These are phyloP conservation scores for Populus hybrid DNA, from an alignment of 441 rosid species.

Conservation along the genomic window DNA sequence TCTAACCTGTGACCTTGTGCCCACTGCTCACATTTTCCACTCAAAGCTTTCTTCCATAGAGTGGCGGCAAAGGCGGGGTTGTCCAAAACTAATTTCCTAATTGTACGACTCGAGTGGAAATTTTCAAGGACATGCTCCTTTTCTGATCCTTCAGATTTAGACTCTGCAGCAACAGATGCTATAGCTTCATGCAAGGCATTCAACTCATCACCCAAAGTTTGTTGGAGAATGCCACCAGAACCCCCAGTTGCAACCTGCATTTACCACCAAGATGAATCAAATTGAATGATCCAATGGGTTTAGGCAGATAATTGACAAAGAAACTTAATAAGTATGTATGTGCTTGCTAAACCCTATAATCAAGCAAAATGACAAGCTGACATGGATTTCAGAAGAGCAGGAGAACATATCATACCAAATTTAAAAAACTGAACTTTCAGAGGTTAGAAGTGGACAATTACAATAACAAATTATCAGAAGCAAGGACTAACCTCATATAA, in stretches of 20 bases:
- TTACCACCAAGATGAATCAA: slow-evolving; percentile 9
- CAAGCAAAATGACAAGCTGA: neutral
- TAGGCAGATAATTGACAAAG: neutral
- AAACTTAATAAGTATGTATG: too few relatives aligned
- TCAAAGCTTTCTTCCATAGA: slow-evolving; percentile 75
- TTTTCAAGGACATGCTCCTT: slow-evolving; percentile 72
- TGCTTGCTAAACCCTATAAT: neutral
- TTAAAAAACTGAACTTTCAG: neutral
- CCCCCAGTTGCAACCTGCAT: slow-evolving; percentile 73
- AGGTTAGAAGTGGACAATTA: neutral
- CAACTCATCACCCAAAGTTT: slow-evolving; percentile 61
- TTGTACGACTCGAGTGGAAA: slow-evolving; percentile 81
- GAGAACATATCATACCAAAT: too few relatives aligned
- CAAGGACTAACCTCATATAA: slow-evolving; percentile 58
- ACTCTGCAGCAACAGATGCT: slow-evolving; percentile 61
- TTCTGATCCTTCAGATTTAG: slow-evolving; percentile 51
- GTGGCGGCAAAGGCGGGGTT: slow-evolving; percentile 66
- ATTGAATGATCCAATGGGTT: neutral
- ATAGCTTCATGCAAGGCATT: slow-evolving; percentile 57
- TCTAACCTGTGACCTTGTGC: slow-evolving; percentile 91
- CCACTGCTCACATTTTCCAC: slow-evolving; percentile 64
- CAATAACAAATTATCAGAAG: neutral
- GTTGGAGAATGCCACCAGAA: slow-evolving; percentile 59
- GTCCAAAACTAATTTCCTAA: slow-evolving; percentile 73
- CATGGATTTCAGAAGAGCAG: neutral